phyloP scores from a whole-genome alignment of 345 rosid genomes.

The Toxicodendron radicans region DNA sequence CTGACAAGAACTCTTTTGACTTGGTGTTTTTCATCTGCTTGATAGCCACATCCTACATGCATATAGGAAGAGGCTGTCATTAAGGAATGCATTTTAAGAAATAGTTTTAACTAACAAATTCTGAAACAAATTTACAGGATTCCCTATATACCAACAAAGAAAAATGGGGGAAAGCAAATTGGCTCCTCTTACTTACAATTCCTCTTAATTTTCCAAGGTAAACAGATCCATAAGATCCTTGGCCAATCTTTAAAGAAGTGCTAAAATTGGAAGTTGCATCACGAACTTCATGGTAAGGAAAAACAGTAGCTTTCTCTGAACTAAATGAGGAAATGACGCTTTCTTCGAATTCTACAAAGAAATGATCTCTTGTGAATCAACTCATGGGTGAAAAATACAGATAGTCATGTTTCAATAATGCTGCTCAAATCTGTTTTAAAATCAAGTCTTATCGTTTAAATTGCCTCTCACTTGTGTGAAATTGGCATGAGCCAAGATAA shows the following conservation, averaged over 20 bases:
- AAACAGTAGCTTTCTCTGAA: slow-evolving; percentile 27
- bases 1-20: slow-evolving; percentile 39
- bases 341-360: slow-evolving; percentile 23
- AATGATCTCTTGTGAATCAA: slow-evolving; percentile 10
- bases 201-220: slow-evolving; percentile 28
- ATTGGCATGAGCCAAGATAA: slow-evolving; percentile 10
- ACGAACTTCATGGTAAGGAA: slow-evolving; percentile 30
- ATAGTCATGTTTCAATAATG: not conserved
- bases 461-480: slow-evolving; percentile 11
- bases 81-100: not conserved
- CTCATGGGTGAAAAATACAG: slow-evolving; percentile 7
- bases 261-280: slow-evolving; percentile 35
- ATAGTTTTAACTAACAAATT: not conserved
- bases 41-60: slow-evolving; percentile 39
- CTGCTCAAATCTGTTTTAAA: not conserved
- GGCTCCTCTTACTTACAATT: slow-evolving; percentile 18
- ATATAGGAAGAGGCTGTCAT: not conserved
- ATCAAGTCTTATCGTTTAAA: not conserved
- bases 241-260: slow-evolving; percentile 30
- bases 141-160: too few species aligned
- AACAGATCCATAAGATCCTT: slow-evolving; percentile 44
- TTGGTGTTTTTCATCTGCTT: slow-evolving; percentile 43
- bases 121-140: not conserved
- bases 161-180: not conserved
- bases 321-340: slow-evolving; percentile 20